Evolutionary conservation across 768 basidiomycete species (phyloP).

Genomic region (Auriculariales sp.): DNA sequence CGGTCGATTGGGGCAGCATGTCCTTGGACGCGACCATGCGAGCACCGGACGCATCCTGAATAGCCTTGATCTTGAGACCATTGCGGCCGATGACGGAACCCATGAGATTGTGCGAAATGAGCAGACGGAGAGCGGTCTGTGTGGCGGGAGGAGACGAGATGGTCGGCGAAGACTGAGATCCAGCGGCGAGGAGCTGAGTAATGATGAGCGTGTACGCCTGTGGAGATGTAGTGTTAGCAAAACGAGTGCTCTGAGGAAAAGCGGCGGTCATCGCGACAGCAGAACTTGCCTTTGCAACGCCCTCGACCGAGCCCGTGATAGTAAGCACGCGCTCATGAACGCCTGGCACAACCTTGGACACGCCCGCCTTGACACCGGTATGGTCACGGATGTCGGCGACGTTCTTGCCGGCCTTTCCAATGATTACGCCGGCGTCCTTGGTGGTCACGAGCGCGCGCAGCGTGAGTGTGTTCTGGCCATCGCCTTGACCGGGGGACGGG

Average conservation of each 20-base stretch:
- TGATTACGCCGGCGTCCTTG: conserved; percentile 95
- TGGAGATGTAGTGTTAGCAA: conserved; percentile 4
- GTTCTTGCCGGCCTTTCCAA: conserved; percentile 93
- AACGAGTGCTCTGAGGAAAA: conserved; percentile 9
- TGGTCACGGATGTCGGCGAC: conserved; percentile 93
- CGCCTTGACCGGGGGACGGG: background rate
- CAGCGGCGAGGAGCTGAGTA: conserved; percentile 66
- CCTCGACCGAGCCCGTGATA: conserved; percentile 83
- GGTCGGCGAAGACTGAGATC: conserved; percentile 59
- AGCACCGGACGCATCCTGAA: conserved; percentile 89
- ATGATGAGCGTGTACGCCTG: conserved; percentile 94
- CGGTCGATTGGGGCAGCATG: conserved; percentile 97
- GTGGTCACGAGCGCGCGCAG: conserved; percentile 92
- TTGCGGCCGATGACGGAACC: conserved; percentile 94
- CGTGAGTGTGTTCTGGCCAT: conserved; percentile 59
- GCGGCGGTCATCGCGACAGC: background rate
- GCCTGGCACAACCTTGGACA: conserved; percentile 95
- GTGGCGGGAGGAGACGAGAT: conserved; percentile 26
- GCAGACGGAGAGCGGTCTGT: conserved; percentile 85
- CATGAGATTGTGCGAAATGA: conserved; percentile 99
- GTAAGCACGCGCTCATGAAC: conserved; percentile 96
- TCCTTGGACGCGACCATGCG: conserved; percentile 99
- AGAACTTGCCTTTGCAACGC: conserved; percentile 67
- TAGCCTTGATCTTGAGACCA: conserved; percentile 97
- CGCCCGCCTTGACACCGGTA: conserved; percentile 95